Evolutionary conservation across 345 rosid species (phyloP), one percentile per base, ranked within the genome.

Genomic region (Populus ilicifolia): DNA sequence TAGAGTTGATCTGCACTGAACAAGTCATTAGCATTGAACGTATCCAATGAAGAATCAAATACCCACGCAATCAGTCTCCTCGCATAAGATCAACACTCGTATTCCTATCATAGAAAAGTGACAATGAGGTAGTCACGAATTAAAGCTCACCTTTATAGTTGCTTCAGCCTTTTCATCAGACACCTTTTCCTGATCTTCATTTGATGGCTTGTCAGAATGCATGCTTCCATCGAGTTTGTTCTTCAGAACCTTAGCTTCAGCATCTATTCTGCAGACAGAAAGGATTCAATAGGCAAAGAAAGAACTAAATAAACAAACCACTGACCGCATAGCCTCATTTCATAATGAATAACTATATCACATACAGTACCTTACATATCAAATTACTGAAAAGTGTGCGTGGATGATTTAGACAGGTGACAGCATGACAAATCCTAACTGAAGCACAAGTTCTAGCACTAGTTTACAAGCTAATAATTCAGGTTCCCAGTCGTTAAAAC

Each of bases 211-310:
- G 59, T 33, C 80, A 21, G 84, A 81, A 79, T 78, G 82, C 56
- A 77, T 87, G 76, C 86, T 68, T 79, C 79, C 83, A 67, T 87
- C 91, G 52, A 95, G 92, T 77, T 89, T 90, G 80, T 82, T 87
- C 88, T 89, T 91, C 77, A 95, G 82, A 70, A 76, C 75, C 69
- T 72, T 82, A 73, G 90, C 87, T 90, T 95, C 98, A 77, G 85
- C 91, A 88, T 95, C 92, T 81, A 91, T 87, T 84, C 99, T 90
- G 91, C 68, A 68, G 85, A 77, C 76, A 79, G 43, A 10, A 39
- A 10, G 23, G 23, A 67, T 20, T 59, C 66, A 70, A 73, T 61
- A 78, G 56, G 75, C 54, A 33, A 85, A 65, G 56, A 65, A 68
- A 56, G 18, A 35, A 74, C 35, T 54, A 66, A 29, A 78, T 41